phyloP scores from a whole-genome alignment of 129 eudicot species.

The Daucus carota region DH1_v3.0 NC_030385.2:9564501-9565000 shows the following conservation, averaged over 20 bases:
- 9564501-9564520: not conserved
- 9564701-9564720: not conserved
- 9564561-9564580: no score
- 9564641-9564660: not conserved
- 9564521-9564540: not conserved
- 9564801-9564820: conserved; percentile 99
- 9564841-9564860: conserved; percentile 95
- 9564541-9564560: not conserved
- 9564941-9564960: conserved; percentile 86
- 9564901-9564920: conserved; percentile 7
- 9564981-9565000: conserved; percentile 15
- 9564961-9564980: conserved; percentile 97
- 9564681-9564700: not conserved
- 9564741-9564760: not conserved
- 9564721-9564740: not conserved
- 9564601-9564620: not conserved
- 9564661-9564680: not conserved
- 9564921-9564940: conserved; percentile 45
- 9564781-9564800: conserved; percentile 19
- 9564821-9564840: conserved; percentile 76
- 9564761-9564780: not conserved
- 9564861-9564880: not conserved
- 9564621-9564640: not conserved
- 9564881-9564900: not conserved
- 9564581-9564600: no score